phyloP scores from a whole-genome alignment of 768 basidiomycete genomes.

The Boletus tylopilopsis region DNA sequence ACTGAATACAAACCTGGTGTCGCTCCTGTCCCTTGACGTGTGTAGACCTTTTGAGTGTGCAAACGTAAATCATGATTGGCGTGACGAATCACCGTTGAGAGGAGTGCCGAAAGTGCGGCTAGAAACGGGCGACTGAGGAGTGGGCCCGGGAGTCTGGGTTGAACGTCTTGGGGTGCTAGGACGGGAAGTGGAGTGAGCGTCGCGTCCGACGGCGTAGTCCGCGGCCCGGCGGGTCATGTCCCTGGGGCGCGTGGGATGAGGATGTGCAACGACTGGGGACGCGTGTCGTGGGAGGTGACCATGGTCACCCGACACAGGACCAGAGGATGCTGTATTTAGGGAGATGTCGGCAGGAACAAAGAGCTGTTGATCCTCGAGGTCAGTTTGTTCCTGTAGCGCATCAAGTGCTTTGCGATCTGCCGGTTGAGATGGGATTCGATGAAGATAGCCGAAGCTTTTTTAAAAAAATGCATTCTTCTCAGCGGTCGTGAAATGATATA shows the following conservation, averaged over 20 bases:
- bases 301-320: conserved; percentile 5
- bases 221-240: conserved; percentile 15
- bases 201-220: conserved; percentile 10
- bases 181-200: conserved; percentile 22
- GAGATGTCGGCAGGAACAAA: conserved; percentile 70
- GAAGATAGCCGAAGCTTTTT: conserved; percentile 90
- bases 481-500: neutral
- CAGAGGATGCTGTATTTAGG: neutral
- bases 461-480: conserved; percentile 6
- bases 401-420: conserved; percentile 54
- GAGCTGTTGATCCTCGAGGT: conserved; percentile 60
- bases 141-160: conserved; percentile 23
- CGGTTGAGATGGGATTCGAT: conserved; percentile 84
- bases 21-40: conserved; percentile 31
- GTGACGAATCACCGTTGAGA: conserved; percentile 49
- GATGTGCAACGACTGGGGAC: conserved; percentile 24
- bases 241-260: conserved; percentile 25
- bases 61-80: conserved; percentile 35
- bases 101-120: conserved; percentile 35
- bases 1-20: conserved; percentile 20
- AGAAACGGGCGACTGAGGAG: conserved; percentile 30
- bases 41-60: conserved; percentile 34
- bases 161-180: conserved; percentile 29
- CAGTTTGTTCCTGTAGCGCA: conserved; percentile 48
- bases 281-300: conserved; percentile 7